These are phyloP conservation scores for Immersiporthe knoxdaviesiana DNA, from an alignment of 2,329 filamentous ascomycete genomes.

Conservation along the genomic window DNA sequence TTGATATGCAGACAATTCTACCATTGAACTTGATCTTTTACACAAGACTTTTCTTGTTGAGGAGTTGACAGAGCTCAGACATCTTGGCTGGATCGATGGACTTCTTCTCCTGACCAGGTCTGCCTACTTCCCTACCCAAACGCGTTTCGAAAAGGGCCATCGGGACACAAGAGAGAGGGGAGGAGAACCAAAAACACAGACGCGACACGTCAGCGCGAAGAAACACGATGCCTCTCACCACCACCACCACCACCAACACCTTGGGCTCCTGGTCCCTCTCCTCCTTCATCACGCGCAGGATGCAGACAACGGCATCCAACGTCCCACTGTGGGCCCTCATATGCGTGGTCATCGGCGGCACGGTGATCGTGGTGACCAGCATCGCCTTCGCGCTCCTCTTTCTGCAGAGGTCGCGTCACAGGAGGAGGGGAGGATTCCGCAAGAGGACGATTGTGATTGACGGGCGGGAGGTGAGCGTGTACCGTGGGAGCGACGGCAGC, in stretches of 20 bases:
- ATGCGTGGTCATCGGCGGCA: conserved; percentile 53
- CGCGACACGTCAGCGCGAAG: neutral
- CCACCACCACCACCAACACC: too few species aligned
- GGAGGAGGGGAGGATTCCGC: conserved; percentile 20
- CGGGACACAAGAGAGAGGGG: neutral
- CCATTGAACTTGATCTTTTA: neutral
- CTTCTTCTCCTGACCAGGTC: neutral
- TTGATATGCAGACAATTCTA: neutral
- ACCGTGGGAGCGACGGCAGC: conserved; percentile 17
- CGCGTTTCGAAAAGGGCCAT: neutral
- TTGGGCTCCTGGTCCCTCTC: neutral
- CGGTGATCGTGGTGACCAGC: conserved; percentile 45
- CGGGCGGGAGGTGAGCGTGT: conserved; percentile 17
- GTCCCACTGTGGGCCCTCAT: conserved; percentile 44
- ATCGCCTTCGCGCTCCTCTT: conserved; percentile 47
- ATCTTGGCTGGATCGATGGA: neutral
- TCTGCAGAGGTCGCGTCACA: conserved; percentile 42
- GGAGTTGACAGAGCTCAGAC: neutral
- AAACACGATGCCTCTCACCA: neutral
- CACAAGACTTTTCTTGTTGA: neutral
- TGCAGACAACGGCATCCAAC: neutral
- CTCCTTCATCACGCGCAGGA: neutral
- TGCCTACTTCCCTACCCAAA: neutral
- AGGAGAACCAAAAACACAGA: neutral
- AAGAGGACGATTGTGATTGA: conserved; percentile 8